These are phyloP conservation scores for Stephania cephalantha DNA, from an alignment of 164 flowering plant species.

Conservation along the genomic window DNA sequence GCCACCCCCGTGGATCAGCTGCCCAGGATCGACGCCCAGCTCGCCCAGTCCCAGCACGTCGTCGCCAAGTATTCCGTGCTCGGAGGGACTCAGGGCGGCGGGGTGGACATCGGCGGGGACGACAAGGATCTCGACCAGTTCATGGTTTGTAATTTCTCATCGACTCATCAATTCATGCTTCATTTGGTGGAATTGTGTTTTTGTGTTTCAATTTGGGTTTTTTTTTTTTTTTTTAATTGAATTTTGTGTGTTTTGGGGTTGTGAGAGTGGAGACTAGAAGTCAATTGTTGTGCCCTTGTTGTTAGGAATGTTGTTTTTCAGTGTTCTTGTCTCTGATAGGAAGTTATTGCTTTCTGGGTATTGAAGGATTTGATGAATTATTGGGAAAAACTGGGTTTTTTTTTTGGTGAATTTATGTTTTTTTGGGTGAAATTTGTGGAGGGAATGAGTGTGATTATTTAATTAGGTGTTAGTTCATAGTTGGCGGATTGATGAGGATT, in stretches of 20 bases:
- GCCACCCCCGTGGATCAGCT: constrained; percentile 92
- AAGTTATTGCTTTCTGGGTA: background rate
- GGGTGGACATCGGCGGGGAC: constrained; percentile 14
- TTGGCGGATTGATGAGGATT: too few species aligned
- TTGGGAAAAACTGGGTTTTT: background rate
- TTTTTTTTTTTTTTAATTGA: background rate
- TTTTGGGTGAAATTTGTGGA: background rate
- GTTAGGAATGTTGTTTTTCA: background rate
- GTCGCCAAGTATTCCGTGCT: constrained; percentile 54
- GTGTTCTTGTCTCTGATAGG: too few species aligned
- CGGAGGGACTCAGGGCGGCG: too few species aligned
- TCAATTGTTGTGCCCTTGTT: background rate
- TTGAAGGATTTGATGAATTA: too few species aligned
- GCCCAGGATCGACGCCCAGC: constrained; percentile 79
- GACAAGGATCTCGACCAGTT: constrained; percentile 84
- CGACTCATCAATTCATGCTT: background rate
- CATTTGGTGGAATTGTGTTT: background rate
- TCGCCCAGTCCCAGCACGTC: constrained; percentile 59
- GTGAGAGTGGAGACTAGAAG: background rate
- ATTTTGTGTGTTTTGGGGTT: background rate
- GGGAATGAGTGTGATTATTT: background rate
- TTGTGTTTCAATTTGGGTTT: background rate
- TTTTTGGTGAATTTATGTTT: background rate
- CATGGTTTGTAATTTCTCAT: constrained; percentile 42
- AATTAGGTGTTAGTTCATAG: background rate